phyloP scores from a whole-genome alignment of 306 rosid species.

The Vigna trinervia region DNA sequence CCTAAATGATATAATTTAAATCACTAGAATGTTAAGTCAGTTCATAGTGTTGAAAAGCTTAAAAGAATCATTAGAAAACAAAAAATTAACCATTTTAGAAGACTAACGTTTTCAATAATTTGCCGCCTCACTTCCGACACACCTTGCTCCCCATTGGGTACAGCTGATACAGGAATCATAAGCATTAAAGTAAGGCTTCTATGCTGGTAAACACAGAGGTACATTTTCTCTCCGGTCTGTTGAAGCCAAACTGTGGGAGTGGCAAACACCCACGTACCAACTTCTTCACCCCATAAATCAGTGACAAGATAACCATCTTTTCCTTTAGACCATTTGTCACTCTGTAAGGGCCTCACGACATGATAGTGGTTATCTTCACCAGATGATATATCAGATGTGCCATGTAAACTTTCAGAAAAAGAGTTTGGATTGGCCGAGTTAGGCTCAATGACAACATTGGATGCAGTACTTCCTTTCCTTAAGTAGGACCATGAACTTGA shows the following conservation, averaged over 20 bases:
- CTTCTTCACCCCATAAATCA: constrained; percentile 93
- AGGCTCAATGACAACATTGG: constrained; percentile 58
- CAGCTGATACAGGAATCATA: constrained; percentile 78
- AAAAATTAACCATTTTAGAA: constrained; percentile 30
- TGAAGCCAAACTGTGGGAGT: constrained; percentile 81
- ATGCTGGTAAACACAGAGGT: constrained; percentile 84
- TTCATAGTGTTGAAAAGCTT: constrained; percentile 24
- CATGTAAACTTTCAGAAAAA: constrained; percentile 61
- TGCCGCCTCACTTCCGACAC: constrained; percentile 76
- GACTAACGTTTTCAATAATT: constrained; percentile 83
- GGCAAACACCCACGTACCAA: constrained; percentile 61
- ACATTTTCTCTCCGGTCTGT: constrained; percentile 86
- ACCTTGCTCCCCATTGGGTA: constrained; percentile 84
- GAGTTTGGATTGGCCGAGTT: constrained; percentile 55
- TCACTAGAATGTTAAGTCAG: constrained; percentile 4
- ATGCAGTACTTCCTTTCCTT: constrained; percentile 70
- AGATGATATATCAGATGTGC: constrained; percentile 52
- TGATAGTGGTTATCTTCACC: constrained; percentile 55
- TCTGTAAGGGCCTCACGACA: constrained; percentile 80
- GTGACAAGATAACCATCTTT: constrained; percentile 91
- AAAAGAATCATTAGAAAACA: constrained; percentile 18
- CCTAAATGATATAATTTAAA: constrained; percentile 22
- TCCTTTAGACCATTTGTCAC: constrained; percentile 90
- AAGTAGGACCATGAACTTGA: constrained; percentile 92
- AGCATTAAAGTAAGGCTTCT: constrained; percentile 83